Evolutionary conservation across 768 basidiomycete genomes (phyloP).

Genomic region (Glaciozyma antarctica): DNA sequence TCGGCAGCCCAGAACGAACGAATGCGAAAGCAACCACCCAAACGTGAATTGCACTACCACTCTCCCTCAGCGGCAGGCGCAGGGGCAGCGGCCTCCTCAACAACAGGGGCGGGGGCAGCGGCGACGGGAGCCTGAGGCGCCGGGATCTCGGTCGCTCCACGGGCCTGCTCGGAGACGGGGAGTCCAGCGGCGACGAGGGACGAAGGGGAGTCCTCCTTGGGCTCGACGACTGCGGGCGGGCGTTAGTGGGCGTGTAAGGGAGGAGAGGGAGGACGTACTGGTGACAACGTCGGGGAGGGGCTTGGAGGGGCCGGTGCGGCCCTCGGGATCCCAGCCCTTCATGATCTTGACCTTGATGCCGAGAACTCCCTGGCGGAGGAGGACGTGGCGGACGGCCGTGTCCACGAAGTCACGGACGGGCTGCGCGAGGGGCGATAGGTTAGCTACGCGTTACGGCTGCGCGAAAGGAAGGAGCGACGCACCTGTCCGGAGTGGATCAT

Average conservation of each 20-base stretch:
- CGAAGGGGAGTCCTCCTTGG: constrained; percentile 35
- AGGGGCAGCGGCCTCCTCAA: constrained; percentile 6
- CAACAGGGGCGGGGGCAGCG: constrained; percentile 16
- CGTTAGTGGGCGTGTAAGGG: not conserved
- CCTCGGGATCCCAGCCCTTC: constrained; percentile 92
- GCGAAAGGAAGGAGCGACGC: not conserved
- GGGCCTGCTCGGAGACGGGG: constrained; percentile 23
- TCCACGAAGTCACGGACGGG: constrained; percentile 94
- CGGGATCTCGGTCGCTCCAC: constrained; percentile 11
- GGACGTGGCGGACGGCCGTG: constrained; percentile 92
- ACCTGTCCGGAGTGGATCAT: constrained; percentile 49
- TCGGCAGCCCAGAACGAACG: not conserved
- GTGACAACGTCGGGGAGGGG: constrained; percentile 91
- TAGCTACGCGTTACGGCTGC: constrained; percentile 32
- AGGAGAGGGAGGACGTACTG: constrained; percentile 44
- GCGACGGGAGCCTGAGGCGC: constrained; percentile 13
- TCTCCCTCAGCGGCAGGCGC: not conserved
- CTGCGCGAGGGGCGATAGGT: constrained; percentile 63
- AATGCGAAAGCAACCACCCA: not conserved
- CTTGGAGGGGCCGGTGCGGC: constrained; percentile 75
- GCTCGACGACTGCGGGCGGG: constrained; percentile 31
- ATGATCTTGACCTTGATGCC: constrained; percentile 99
- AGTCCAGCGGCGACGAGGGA: constrained; percentile 29
- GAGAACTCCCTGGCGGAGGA: constrained; percentile 95
- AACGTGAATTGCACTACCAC: constrained; percentile 3